Evolutionary conservation across 441 rosid species (phyloP), one percentile per base, ranked within the genome.

Genomic region (Pelargonium australe): DNA sequence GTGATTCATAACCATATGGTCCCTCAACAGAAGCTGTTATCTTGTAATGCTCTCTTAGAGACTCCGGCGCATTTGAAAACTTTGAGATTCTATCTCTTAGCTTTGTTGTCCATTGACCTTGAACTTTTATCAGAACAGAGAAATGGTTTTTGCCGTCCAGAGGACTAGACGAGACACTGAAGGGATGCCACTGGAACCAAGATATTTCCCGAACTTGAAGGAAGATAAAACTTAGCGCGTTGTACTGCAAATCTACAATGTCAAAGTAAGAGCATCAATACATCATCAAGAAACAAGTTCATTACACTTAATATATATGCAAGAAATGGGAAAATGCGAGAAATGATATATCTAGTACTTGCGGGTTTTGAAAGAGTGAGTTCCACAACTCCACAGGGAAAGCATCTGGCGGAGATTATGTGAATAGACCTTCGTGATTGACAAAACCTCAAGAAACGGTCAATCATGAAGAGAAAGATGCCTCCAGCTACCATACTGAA

Each of bases 201-300:
- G 92, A 85, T 31, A 87, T 60, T 75, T 86, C 92, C 72, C 87
- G 85, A 55, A 88, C 76, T 87, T 88, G 96, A 69, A 92, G 84
- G 82, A 92, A 92, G 55, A 91, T 68, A 57, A 92, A 90, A 72
- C 97, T 89, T 40, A 93, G 87, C 7, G 98, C 90, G 70, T 89
- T 93, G 79, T 93, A 93, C 16, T 76, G 70, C 78, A 93, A 75
- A 83, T 78, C 96, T 92, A 64, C 45, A 68, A 17, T 34, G 47
- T 41, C 5, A 68, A 66, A 64, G 31, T 7, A 31, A 16, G 45
- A 75, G 69, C 23, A n/a, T 28, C 66, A 4, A 73, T 13, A 67
- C 1, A 53, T 60, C 12, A 13, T 4, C 16, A 71, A 53, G 72
- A 13, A 37, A 6, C 12, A 43, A 43, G 47, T 43, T 43, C 47